Evolutionary conservation across 495 filamentous ascomycete genomes (phyloP).

Genomic region (Annulohypoxylon nitens): DNA sequence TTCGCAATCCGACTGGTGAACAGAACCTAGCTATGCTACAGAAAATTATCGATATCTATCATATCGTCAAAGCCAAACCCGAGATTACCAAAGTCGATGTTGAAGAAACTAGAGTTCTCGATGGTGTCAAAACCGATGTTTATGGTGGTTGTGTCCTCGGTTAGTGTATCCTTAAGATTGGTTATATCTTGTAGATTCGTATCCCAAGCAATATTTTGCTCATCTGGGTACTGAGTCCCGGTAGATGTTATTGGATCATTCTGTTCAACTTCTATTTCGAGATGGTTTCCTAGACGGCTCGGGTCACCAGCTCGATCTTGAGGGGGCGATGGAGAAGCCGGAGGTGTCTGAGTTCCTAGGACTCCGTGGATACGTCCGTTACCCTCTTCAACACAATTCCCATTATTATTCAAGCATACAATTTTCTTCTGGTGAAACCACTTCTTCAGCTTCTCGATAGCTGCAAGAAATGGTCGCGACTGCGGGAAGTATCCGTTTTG

Average conservation of each 20-base stretch:
- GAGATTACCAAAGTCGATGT: neutral
- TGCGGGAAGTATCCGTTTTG: constrained; percentile 39
- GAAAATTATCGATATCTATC: constrained; percentile 35
- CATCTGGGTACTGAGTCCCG: neutral
- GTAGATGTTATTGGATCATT: neutral
- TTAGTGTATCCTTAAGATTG: neutral
- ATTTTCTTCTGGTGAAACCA: constrained; percentile 41
- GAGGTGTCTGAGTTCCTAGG: constrained; percentile 37
- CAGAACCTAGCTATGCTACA: neutral
- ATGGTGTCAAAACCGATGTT: constrained; percentile 5
- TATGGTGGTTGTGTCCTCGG: neutral
- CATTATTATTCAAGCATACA: constrained; percentile 37
- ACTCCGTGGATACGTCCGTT: constrained; percentile 32
- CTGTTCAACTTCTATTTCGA: neutral
- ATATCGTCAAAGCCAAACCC: constrained; percentile 32
- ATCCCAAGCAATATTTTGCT: constrained; percentile 28
- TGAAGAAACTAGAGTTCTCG: constrained; percentile 12
- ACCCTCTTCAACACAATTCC: constrained; percentile 23
- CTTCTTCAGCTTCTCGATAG: constrained; percentile 37
- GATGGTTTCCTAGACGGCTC: neutral
- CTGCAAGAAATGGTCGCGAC: constrained; percentile 36
- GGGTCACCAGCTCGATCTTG: neutral
- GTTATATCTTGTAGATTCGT: neutral
- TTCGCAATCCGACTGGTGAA: neutral
- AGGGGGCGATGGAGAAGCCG: constrained; percentile 25